phyloP scores from a whole-genome alignment of 106 monocot species.

The Vanilla planifolia region DNA sequence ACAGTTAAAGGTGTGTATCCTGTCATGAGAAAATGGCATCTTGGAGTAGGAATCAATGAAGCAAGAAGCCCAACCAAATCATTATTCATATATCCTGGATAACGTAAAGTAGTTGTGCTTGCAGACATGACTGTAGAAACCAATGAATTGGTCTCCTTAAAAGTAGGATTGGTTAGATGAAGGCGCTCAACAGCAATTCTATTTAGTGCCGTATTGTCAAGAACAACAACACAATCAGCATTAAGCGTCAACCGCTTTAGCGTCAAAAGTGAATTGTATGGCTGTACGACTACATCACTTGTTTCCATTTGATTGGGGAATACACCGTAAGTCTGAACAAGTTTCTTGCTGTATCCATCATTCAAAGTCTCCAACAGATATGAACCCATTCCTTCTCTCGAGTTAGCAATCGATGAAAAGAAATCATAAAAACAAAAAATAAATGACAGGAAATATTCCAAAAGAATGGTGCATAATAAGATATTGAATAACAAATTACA shows the following conservation, averaged over 20 bases:
- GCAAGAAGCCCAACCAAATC: constrained; percentile 98
- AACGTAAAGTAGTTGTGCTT: constrained; percentile 92
- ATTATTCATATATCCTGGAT: constrained; percentile 99
- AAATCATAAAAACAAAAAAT: not conserved
- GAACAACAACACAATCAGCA: constrained; percentile 99
- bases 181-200: constrained; percentile 98
- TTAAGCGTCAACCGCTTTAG: constrained; percentile 89
- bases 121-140: constrained; percentile 99
- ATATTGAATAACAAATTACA: too few species aligned
- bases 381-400: constrained; percentile 88
- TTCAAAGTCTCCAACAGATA: constrained; percentile 94
- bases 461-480: not conserved
- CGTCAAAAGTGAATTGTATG: constrained; percentile 94
- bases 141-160: constrained; percentile 94
- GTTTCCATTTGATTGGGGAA: constrained; percentile 99
- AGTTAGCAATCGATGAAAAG: constrained; percentile 2
- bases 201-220: constrained; percentile 97
- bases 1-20: constrained; percentile 98
- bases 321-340: constrained; percentile 96
- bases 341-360: constrained; percentile 95
- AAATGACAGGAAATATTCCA: not conserved
- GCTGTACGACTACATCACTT: constrained; percentile 97
- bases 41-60: constrained; percentile 87
- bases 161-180: constrained; percentile 85
- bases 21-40: constrained; percentile 99